Conservation (phyloP, 768 basidiomycete species). For the Lactarius akahatsu region DNA sequence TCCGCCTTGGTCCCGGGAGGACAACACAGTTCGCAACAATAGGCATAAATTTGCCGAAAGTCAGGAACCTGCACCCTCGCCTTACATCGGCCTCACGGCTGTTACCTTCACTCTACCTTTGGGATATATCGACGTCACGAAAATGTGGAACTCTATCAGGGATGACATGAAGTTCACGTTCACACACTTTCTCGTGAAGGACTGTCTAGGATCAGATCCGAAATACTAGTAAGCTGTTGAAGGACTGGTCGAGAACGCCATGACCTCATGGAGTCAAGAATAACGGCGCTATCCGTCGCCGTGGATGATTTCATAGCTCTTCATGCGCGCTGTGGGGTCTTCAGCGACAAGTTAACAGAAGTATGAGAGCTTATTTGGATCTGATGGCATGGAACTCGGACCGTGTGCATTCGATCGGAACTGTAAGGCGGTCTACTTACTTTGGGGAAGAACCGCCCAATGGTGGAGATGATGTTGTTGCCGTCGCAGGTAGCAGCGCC, state of each 20-base stretch:
- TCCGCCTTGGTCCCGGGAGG: neutral
- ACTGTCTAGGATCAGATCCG: conserved; percentile 3
- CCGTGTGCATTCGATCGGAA: conserved; percentile 11
- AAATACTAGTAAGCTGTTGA: neutral
- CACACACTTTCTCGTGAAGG: neutral
- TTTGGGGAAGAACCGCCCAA: neutral
- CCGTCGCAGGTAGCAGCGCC: neutral
- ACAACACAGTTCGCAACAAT: neutral
- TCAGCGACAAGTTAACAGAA: neutral
- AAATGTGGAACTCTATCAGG: neutral
- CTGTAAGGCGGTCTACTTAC: neutral
- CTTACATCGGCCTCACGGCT: neutral
- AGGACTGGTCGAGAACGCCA: conserved; percentile 3
- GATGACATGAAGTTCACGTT: neutral
- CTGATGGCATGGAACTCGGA: conserved; percentile 15
- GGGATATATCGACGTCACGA: neutral
- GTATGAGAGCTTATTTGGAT: conserved; percentile 10
- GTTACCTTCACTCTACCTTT: neutral
- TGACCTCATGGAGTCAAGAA: conserved; percentile 7
- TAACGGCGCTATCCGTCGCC: neutral
- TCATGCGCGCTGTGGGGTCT: neutral
- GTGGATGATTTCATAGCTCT: neutral
- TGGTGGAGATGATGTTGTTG: neutral
- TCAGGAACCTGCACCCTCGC: conserved; percentile 13
- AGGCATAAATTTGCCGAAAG: neutral